These are phyloP conservation scores for Parathielavia appendiculata DNA, from an alignment of 495 filamentous ascomycete genomes.

Conservation along the genomic window DNA sequence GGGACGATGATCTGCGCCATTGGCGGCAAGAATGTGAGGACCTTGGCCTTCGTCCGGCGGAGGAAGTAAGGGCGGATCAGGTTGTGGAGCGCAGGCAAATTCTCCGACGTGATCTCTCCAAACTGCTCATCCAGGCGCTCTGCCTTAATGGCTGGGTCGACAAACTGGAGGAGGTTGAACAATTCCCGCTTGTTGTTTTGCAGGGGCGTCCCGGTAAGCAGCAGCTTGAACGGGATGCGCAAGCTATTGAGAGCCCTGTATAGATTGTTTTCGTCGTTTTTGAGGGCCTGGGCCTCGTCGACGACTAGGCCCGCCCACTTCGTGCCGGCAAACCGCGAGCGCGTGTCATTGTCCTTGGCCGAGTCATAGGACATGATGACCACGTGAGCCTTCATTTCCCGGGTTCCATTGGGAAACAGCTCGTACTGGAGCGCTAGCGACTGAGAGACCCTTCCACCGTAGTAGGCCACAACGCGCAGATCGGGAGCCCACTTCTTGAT, in stretches of 20 bases:
- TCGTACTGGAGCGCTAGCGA: slow-evolving; percentile 70
- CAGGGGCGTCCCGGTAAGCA: slow-evolving; percentile 86
- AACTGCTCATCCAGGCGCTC: slow-evolving; percentile 69
- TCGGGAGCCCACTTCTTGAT: slow-evolving; percentile 89
- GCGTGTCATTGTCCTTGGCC: slow-evolving; percentile 61
- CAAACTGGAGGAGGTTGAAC: slow-evolving; percentile 92
- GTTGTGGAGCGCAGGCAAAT: slow-evolving; percentile 71
- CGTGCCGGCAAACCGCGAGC: slow-evolving; percentile 56
- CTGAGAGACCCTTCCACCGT: slow-evolving; percentile 66
- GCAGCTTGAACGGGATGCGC: slow-evolving; percentile 70
- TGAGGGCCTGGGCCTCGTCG: slow-evolving; percentile 93
- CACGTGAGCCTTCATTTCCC: slow-evolving; percentile 72
- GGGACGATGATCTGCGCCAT: slow-evolving; percentile 94
- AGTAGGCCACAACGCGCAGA: slow-evolving; percentile 85
- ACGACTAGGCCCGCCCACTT: slow-evolving; percentile 87
- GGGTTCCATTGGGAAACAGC: slow-evolving; percentile 59
- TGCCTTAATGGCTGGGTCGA: slow-evolving; percentile 65
- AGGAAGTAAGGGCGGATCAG: slow-evolving; percentile 74
- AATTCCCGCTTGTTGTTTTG: slow-evolving; percentile 94
- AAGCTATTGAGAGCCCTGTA: slow-evolving; percentile 68
- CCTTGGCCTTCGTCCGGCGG: slow-evolving; percentile 77
- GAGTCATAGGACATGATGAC: slow-evolving; percentile 94
- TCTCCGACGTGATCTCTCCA: slow-evolving; percentile 67
- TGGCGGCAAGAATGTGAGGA: slow-evolving; percentile 82
- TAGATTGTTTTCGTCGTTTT: slow-evolving; percentile 81